Base-by-base conservation (phyloP, 768 basidiomycete genomes). In the Lentinula sp. region DNA sequence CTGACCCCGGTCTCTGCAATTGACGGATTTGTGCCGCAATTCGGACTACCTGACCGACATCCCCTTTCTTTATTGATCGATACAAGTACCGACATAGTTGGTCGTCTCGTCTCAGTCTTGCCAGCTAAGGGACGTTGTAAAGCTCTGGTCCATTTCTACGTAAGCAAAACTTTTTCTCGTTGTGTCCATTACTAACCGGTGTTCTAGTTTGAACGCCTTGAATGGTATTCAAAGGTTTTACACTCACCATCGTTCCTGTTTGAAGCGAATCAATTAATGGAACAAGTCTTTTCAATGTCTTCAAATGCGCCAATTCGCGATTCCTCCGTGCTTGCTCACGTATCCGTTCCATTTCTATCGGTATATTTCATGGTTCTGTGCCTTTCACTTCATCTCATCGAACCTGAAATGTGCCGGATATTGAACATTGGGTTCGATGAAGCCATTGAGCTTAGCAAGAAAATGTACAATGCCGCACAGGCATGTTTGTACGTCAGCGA, bases 401-500 rank as follows among this genome's bases (percentile, higher is more conserved):
- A 70, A 39, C 62, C 65, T 4, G 37, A 55, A 7, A 53, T 67
- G 7, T 66, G 65, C 23, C 62, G 61, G 39, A 65, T 62, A 34
- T 60, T 70, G 18, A 63, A 61, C 18, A 42, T 70, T 8, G 63
- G 63, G 39, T 63, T 64, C 31, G 31, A 52, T 16, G 59, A 61
- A 31, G 62, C 65, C 31, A 58, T 61, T 2, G 62, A 66, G 18
- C 62, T 68, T 6, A 66, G 67, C 3, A 64, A 65, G 58, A 63
- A 62, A 21, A 62, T 70, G 60, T 69, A 69, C 61, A 63, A 65
- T 21, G 68, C 67, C 10, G 68, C 70, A 13, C 70, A 70, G 62
- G 70, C 68, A 15, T 69, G 68, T 54, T 37, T 70, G 15, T 63
- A 70, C 39, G 69, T 68, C 35, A 61, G 67, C 42, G 66, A 69